A percentile compares a stretch with the other conserved stretches of the same genome.
Evolutionary conservation across 176 grass and related monocot species (phyloP).

Genomic region (Saccharum spontaneum): DNA sequence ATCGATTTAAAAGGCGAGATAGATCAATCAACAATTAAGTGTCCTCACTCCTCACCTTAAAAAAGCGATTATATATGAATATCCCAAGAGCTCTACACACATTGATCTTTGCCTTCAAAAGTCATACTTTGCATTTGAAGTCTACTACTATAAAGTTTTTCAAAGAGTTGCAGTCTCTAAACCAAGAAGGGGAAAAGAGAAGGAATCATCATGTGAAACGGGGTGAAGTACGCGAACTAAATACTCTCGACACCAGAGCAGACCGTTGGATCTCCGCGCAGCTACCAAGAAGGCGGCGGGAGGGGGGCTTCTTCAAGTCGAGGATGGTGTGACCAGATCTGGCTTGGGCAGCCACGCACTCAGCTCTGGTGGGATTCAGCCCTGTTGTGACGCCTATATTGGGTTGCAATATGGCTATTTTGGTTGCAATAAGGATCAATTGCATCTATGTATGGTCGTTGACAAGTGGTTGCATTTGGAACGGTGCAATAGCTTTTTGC

Average conservation of each 20-base stretch:
- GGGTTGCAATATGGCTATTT: too few species aligned
- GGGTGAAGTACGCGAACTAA: background rate
- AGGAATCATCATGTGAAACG: background rate
- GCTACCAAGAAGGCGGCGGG: too few species aligned
- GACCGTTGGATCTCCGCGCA: too few species aligned
- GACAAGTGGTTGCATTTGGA: too few species aligned
- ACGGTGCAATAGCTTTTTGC: too few species aligned
- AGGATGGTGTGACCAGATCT: too few species aligned
- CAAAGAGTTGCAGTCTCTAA: background rate
- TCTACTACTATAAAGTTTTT: background rate
- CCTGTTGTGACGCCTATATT: too few species aligned
- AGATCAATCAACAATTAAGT: background rate
- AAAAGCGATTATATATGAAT: background rate
- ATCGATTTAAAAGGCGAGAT: background rate
- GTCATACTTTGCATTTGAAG: background rate
- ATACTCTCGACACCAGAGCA: background rate
- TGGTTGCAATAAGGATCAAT: too few species aligned
- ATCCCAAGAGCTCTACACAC: background rate
- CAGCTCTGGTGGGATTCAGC: too few species aligned
- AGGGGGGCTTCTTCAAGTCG: too few species aligned
- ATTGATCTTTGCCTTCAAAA: background rate
- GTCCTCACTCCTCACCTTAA: background rate
- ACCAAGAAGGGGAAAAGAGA: background rate
- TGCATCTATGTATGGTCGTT: too few species aligned
- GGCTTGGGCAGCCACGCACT: too few species aligned